A percentile compares a stretch with the other conserved stretches of the same genome.
Conservation (phyloP, 116 monocot genomes). For the Iris pallida region DNA sequence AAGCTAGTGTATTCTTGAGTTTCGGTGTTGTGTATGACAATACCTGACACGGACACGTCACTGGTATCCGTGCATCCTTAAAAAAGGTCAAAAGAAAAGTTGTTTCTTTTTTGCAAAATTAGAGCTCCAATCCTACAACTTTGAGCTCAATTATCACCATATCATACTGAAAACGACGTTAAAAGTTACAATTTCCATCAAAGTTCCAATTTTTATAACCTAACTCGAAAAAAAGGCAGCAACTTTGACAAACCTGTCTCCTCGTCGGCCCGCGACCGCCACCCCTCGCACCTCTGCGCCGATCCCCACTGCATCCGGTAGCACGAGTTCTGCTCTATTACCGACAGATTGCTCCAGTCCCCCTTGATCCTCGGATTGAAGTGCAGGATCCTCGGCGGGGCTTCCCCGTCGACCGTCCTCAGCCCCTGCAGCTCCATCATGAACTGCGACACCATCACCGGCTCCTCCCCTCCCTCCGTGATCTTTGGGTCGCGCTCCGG, state of each 20-base stretch:
- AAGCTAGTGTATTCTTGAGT: too few species aligned
- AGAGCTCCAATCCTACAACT: too few species aligned
- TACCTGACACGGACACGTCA: too few species aligned
- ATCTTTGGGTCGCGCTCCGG: slow-evolving; percentile 53
- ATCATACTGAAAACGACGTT: too few species aligned
- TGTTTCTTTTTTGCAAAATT: too few species aligned
- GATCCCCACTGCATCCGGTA: slow-evolving; percentile 16
- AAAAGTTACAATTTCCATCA: not conserved
- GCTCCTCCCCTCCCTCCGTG: slow-evolving; percentile 32
- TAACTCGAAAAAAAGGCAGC: not conserved
- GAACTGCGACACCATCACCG: slow-evolving; percentile 64
- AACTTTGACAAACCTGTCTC: slow-evolving; percentile 35
- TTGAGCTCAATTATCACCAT: too few species aligned
- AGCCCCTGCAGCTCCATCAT: slow-evolving; percentile 74
- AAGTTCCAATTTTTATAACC: not conserved
- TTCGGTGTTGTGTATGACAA: too few species aligned
- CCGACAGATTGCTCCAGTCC: slow-evolving; percentile 5
- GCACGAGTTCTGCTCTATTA: slow-evolving; percentile 19
- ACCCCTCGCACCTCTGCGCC: slow-evolving; percentile 14
- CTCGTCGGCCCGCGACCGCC: slow-evolving; percentile 6
- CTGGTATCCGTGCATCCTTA: too few species aligned
- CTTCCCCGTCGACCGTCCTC: slow-evolving; percentile 37
- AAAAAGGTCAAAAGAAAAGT: too few species aligned
- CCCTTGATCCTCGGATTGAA: slow-evolving; percentile 20
- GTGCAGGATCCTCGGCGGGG: slow-evolving; percentile 13